phyloP scores from a whole-genome alignment of 495 filamentous ascomycete species.

The Podospora sp. region DNA sequence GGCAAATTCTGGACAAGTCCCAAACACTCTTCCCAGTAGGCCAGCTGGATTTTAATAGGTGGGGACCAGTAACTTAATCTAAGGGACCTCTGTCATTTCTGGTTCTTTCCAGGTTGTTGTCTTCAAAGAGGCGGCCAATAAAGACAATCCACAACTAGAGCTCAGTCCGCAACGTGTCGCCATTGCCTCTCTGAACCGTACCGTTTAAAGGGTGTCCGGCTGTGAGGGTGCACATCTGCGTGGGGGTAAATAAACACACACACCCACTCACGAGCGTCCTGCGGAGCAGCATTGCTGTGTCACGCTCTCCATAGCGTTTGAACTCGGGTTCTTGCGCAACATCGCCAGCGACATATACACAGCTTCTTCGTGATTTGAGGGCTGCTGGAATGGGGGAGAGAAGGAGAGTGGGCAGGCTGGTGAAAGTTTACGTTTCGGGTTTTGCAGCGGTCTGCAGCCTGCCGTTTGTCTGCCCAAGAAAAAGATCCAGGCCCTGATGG shows the following conservation, averaged over 20 bases:
- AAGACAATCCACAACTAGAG: not conserved
- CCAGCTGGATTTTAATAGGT: not conserved
- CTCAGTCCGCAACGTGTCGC: not conserved
- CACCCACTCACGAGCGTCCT: not conserved
- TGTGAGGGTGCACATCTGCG: not conserved
- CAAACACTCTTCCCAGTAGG: not conserved
- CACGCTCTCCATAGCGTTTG: not conserved
- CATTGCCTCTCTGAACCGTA: not conserved
- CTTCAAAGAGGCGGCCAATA: not conserved
- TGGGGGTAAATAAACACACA: not conserved
- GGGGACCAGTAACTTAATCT: not conserved
- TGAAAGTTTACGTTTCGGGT: not conserved
- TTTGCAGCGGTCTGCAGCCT: not conserved
- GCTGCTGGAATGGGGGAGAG: not conserved
- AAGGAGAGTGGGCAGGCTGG: not conserved
- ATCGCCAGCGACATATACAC: not conserved
- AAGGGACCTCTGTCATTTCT: not conserved
- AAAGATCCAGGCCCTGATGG: constrained; percentile 30
- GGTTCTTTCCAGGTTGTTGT: not conserved
- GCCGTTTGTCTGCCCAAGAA: constrained; percentile 4
- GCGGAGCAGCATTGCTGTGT: not conserved
- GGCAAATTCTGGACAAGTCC: not conserved
- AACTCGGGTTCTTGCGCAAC: not conserved
- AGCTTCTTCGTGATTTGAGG: not conserved
- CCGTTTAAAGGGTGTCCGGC: not conserved